These are phyloP conservation scores for Arabidopsis suecica DNA, from an alignment of 345 rosid species.

Conservation along the genomic window DNA sequence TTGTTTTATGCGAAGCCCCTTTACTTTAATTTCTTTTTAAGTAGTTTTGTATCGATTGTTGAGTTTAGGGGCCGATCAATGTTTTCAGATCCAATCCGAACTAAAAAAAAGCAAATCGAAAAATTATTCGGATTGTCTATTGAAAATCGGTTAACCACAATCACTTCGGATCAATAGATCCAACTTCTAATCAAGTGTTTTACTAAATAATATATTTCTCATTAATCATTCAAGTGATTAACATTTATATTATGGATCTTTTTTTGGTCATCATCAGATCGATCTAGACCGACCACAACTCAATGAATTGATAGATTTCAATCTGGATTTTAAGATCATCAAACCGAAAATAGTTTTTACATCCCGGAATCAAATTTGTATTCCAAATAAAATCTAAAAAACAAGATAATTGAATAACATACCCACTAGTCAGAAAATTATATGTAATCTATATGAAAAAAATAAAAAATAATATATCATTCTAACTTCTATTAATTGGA, in stretches of 20 bases:
- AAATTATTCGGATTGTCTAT: not conserved
- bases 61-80: not conserved
- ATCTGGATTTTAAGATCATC: not conserved
- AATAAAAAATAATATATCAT: conserved; percentile 2
- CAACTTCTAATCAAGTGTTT: no score
- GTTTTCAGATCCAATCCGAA: not conserved
- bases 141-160: not conserved
- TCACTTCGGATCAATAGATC: no score
- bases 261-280: not conserved
- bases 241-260: not conserved
- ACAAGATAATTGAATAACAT: not conserved
- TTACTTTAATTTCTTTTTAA: conserved; percentile 21
- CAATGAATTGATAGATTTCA: not conserved
- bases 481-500: conserved; percentile 22
- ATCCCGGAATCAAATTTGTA: not conserved
- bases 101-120: not conserved
- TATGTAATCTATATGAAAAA: not conserved
- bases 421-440: not conserved
- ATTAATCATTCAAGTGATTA: not conserved
- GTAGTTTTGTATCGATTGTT: conserved; percentile 6
- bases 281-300: not conserved
- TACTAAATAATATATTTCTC: not conserved
- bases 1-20: conserved; percentile 16
- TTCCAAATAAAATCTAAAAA: not conserved
- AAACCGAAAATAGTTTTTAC: not conserved